Conservation (phyloP, 177 flowering plant species). For the Vitis hybrid region DNA sequence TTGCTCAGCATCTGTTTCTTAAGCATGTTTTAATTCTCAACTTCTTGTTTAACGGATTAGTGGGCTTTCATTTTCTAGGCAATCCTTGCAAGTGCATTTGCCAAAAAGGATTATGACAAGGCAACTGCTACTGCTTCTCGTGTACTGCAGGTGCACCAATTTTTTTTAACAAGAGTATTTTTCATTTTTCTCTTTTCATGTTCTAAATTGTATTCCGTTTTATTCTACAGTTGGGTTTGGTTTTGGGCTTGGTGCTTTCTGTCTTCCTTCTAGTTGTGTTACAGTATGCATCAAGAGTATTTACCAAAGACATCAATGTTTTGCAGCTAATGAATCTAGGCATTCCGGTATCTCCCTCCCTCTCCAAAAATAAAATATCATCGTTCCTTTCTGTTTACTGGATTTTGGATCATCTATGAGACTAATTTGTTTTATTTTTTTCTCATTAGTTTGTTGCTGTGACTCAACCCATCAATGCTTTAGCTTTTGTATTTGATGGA, state of each 20-base stretch:
- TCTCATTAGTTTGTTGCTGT: constrained; percentile 76
- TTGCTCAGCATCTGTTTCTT: not conserved
- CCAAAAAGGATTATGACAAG: constrained; percentile 25
- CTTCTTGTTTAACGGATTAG: not conserved
- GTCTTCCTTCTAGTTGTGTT: constrained; percentile 20
- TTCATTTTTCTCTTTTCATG: not conserved
- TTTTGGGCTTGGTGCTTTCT: constrained; percentile 33
- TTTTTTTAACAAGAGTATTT: not conserved
- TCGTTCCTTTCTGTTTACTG: not conserved
- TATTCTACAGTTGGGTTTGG: constrained; percentile 28
- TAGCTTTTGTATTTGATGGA: constrained; percentile 87
- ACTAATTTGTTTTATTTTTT: constrained; percentile 1
- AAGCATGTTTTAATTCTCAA: not conserved
- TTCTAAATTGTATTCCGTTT: not conserved
- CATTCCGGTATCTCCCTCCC: constrained; percentile 29
- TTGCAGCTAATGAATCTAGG: constrained; percentile 29
- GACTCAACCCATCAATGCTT: constrained; percentile 75
- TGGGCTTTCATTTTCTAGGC: constrained; percentile 12
- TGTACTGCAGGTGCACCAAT: constrained; percentile 27
- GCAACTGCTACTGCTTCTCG: constrained; percentile 22
- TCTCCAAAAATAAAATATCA: not conserved
- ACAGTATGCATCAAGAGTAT: constrained; percentile 24
- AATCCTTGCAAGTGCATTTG: constrained; percentile 33
- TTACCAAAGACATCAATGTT: constrained; percentile 29
- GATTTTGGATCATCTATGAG: constrained; percentile 1